Evolutionary conservation across 2,329 filamentous ascomycete genomes (phyloP), one percentile per base, ranked within the genome.

Genomic region (Arthrinium puccinioides): DNA sequence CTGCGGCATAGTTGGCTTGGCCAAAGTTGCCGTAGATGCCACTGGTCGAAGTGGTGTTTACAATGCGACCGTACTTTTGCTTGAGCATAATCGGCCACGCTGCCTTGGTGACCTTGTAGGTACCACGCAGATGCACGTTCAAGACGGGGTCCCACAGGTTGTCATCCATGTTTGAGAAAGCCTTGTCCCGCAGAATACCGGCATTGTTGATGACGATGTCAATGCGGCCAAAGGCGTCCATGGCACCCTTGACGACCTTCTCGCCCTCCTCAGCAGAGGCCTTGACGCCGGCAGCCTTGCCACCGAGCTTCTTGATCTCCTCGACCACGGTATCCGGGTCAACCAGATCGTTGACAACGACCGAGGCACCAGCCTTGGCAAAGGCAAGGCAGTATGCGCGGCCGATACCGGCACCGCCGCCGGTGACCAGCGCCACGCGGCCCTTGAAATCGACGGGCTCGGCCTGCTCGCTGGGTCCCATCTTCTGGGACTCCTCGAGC

Each of bases 11-110:
- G 74, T 98, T 98, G 55, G 90, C 87, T 67, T 98, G 92, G 45
- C 92, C 92, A 60, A 98, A 98, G 76, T 96, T 98, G 52, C 92
- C 92, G 61, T 98, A 98, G 63, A 98, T 94, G 64, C 92, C 92
- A 52, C 85, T 94, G 33, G 92, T 97, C 24, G 87, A 94, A 27
- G 92, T 92, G 32, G 92, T 98, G 74, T 98, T 98, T 56, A 98
- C 74, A 44, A 98, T 80, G 54, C 92, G 87, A 49, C 92, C 92
- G 56, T 96, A 98, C 74, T 96, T 97, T 65, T 98, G 92, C 76
- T 96, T 95, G 36, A 97, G 74, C 73, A 98, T 86, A 64, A 94
- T 85, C 35, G 92, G 92, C 88, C 90, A 98, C 15, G 92, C 92
- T 44, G 92, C 92, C 76, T 95, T 96, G 58, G 87, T 90, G 48